Evolutionary conservation across 148 eudicot species (phyloP).

Genomic region (Rhododendron simsii): DNA sequence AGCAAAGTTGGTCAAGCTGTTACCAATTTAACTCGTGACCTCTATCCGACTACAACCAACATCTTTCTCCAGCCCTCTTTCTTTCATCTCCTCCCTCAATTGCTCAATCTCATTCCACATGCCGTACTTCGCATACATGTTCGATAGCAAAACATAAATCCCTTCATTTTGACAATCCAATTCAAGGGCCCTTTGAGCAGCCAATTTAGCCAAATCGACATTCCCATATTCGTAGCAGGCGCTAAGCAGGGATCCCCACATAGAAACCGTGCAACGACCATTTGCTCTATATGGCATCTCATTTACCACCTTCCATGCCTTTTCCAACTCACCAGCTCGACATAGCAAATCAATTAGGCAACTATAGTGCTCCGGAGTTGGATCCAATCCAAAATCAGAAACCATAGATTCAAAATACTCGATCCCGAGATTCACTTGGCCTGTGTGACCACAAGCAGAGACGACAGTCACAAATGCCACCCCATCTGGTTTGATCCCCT

Average conservation of each 20-base stretch:
- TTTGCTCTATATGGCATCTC: constrained; percentile 33
- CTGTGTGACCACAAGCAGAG: constrained; percentile 68
- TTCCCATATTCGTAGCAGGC: constrained; percentile 59
- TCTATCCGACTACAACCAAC: constrained; percentile 62
- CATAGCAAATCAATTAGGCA: constrained; percentile 66
- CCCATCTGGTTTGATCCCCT: constrained; percentile 56
- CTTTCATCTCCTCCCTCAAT: constrained; percentile 47
- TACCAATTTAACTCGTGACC: constrained; percentile 15
- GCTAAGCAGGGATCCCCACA: constrained; percentile 70
- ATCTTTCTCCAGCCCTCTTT: constrained; percentile 63
- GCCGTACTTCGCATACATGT: constrained; percentile 53
- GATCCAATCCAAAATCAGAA: constrained; percentile 39
- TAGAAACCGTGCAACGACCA: constrained; percentile 29
- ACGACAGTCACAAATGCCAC: constrained; percentile 58
- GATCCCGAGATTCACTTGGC: constrained; percentile 60
- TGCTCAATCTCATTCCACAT: constrained; percentile 62
- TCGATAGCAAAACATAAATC: constrained; percentile 51
- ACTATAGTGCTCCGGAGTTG: constrained; percentile 62
- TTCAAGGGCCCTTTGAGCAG: constrained; percentile 63
- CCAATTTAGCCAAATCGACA: constrained; percentile 52
- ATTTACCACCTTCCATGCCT: constrained; percentile 51
- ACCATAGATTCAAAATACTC: constrained; percentile 55
- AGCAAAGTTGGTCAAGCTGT: not conserved
- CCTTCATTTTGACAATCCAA: constrained; percentile 63
- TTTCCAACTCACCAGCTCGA: constrained; percentile 71